Percentiles rank a stretch among this genome's conserved stretches.
Conservation (phyloP, 768 basidiomycete genomes). For the Lactarius hatsudake region DNA sequence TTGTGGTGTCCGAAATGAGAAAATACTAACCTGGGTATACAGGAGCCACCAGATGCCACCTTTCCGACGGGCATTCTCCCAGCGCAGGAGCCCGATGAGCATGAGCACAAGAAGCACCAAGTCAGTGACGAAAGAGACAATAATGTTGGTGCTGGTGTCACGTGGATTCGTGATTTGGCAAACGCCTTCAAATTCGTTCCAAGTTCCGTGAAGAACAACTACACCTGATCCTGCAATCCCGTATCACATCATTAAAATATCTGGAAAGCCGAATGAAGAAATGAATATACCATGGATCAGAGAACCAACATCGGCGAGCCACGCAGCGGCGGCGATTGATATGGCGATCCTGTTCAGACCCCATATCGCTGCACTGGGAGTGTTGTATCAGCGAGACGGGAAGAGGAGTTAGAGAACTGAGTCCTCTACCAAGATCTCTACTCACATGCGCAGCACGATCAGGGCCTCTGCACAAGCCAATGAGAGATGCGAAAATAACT, state of each 20-base stretch:
- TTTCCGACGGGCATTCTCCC: background rate
- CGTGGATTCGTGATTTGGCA: background rate
- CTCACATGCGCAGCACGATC: conserved; percentile 22
- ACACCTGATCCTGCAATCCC: background rate
- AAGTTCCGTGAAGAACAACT: background rate
- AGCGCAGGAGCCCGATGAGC: conserved; percentile 11
- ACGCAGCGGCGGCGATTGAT: background rate
- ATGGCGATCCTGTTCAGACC: background rate
- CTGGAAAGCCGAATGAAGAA: background rate
- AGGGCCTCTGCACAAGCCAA: conserved; percentile 13
- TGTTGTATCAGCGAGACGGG: background rate
- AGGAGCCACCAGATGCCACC: conserved; percentile 10
- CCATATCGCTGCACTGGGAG: conserved; percentile 12
- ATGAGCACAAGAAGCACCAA: conserved; percentile 2
- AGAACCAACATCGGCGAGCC: background rate
- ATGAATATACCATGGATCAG: background rate
- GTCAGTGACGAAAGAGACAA: background rate
- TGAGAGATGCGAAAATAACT: conserved; percentile 2
- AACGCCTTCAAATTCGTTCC: background rate
- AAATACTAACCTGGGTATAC: background rate
- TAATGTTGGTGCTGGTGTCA: background rate
- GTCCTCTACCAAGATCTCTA: background rate
- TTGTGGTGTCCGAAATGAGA: background rate
- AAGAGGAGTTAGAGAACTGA: background rate
- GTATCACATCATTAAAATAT: background rate